Evolutionary conservation across 257 asterid species (phyloP), one percentile per base, ranked within the genome.

Genomic region (Ocimum tenuiflorum): DNA sequence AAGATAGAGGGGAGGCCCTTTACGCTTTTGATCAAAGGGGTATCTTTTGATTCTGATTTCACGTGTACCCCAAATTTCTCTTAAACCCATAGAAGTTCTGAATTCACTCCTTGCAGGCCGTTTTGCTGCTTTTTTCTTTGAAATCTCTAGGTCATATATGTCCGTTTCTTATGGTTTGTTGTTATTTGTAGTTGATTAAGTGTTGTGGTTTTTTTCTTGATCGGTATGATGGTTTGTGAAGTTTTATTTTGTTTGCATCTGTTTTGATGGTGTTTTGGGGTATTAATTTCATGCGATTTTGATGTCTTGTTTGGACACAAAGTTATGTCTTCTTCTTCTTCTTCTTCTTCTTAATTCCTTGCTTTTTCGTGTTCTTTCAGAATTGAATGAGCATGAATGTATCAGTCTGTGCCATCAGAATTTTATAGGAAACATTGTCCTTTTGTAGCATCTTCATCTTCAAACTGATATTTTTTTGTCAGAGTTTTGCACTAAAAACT

Each of bases 11-110:
- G 11, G 67, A 58, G n/a, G 18, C 72, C 73, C 71, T 69, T 75
- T 61, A 58, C 27, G 72, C 79, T 57, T 81, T 50, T 67, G 68
- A 70, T 77, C 76, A 47, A 73, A 60, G 41, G 52, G 51, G 59
- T 57, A 73, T 59, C 71, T 66, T 71, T 70, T 59, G 8, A 38
- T 68, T 70, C 73, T 66, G 29, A 39, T 66, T 58, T 69, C 75
- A 63, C 73, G 60, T 69, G 78, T 75, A 51, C 68, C 75, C 63
- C 4, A 51, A 63, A 60, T 20, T 38, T 57, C 55, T 67, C 36
- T 19, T n/a, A 55, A 73, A 48, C 75, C 79, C 75, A 18, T 35
- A 17, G 68, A 63, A 14, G 62, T 56, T 65, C 48, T 55, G 17
- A 36, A 45, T 14, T 20, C 38, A 0, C 41, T 69, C 8, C 56